Conservation (phyloP, 768 basidiomycete species). For the Boletellus emodensis region DNA sequence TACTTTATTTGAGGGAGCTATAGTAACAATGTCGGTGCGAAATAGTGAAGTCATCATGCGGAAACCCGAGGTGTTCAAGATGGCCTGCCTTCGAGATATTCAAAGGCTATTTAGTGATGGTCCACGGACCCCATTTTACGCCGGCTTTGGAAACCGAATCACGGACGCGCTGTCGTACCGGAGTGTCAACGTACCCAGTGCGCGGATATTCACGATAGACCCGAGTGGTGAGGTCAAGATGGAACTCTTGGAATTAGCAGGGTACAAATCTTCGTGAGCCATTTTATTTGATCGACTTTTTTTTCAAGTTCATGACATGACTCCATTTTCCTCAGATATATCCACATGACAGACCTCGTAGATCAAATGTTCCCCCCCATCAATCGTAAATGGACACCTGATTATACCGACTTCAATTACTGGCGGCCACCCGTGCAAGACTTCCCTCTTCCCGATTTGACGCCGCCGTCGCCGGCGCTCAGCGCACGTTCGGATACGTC, state of each 20-base stretch:
- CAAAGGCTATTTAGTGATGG: constrained; percentile 81
- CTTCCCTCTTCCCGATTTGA: constrained; percentile 71
- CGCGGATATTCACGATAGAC: constrained; percentile 96
- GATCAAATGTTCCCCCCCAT: constrained; percentile 99
- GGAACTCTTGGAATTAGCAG: constrained; percentile 93
- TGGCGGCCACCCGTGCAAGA: constrained; percentile 85
- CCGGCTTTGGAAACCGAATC: constrained; percentile 97
- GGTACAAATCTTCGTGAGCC: constrained; percentile 91
- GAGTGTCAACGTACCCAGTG: constrained; percentile 90
- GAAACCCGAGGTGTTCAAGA: constrained; percentile 99
- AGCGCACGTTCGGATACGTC: constrained; percentile 91
- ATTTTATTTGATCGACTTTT: not conserved
- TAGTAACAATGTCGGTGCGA: not conserved
- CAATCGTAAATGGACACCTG: constrained; percentile 79
- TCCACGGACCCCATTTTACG: constrained; percentile 80
- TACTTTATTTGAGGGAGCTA: too few species aligned
- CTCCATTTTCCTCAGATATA: constrained; percentile 57
- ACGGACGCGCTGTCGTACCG: constrained; percentile 98
- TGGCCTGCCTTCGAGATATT: constrained; percentile 96
- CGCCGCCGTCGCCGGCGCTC: constrained; percentile 88
- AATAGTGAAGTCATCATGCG: constrained; percentile 95
- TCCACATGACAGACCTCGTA: constrained; percentile 98
- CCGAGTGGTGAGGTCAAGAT: constrained; percentile 93
- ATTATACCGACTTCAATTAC: constrained; percentile 96
- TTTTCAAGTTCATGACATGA: not conserved